These are phyloP conservation scores for Colletotrichum sp. DNA, from an alignment of 2,329 filamentous ascomycete genomes.

Conservation along the genomic window DNA sequence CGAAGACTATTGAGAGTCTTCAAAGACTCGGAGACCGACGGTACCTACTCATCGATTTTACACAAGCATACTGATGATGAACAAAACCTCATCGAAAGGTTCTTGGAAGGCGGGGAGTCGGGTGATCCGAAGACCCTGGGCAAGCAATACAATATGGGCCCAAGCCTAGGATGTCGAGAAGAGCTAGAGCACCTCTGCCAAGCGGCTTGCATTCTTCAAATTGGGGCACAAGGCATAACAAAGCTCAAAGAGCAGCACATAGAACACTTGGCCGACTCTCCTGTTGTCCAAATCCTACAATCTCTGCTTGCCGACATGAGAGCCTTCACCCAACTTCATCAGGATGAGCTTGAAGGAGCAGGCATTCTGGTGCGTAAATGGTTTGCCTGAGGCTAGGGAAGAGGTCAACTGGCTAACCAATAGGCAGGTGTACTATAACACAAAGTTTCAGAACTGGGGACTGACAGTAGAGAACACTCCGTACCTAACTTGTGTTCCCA, in stretches of 20 bases:
- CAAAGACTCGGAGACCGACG: constrained; percentile 14
- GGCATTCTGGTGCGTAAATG: not conserved
- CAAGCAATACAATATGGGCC: not conserved
- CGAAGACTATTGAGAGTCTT: constrained; percentile 20
- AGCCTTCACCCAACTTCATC: not conserved
- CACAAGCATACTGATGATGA: constrained; percentile 4
- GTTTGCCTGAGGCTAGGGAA: not conserved
- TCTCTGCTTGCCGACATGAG: not conserved
- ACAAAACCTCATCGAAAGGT: not conserved
- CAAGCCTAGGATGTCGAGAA: constrained; percentile 19
- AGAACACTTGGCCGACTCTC: not conserved
- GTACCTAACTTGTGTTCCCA: constrained; percentile 44
- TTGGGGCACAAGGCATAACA: not conserved
- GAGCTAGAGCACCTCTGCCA: not conserved
- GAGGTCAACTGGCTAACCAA: not conserved
- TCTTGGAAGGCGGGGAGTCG: constrained; percentile 7
- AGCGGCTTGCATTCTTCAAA: not conserved
- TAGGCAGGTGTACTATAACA: constrained; percentile 32
- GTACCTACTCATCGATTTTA: constrained; percentile 8
- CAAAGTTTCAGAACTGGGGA: constrained; percentile 46
- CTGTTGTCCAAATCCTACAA: not conserved
- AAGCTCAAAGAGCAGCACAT: not conserved
- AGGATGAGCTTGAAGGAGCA: not conserved
- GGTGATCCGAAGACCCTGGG: not conserved
- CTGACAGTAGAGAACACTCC: constrained; percentile 42